Evolutionary conservation across 2,329 filamentous ascomycete species (phyloP).

Genomic region (Pseudocercospora vitis): DNA sequence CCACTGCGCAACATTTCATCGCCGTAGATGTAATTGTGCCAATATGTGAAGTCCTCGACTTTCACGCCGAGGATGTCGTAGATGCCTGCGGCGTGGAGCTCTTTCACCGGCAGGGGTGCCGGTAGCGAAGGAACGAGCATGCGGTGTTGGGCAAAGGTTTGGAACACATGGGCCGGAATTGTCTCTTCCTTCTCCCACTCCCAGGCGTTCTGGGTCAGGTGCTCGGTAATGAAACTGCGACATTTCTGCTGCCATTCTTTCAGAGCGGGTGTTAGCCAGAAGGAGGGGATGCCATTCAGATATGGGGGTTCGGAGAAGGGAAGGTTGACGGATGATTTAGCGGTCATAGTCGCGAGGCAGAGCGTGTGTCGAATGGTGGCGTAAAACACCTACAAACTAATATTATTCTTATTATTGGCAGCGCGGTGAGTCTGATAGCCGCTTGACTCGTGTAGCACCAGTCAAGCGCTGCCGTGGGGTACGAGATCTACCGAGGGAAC

Average conservation of each 20-base stretch:
- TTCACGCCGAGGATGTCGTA: constrained; percentile 65
- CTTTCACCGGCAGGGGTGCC: constrained; percentile 65
- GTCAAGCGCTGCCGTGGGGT: not conserved
- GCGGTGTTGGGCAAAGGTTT: constrained; percentile 62
- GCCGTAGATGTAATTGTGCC: constrained; percentile 68
- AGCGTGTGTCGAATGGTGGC: too few relatives aligned
- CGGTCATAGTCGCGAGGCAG: not conserved
- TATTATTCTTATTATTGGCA: not conserved
- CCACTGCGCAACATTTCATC: constrained; percentile 71
- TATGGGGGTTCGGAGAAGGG: constrained; percentile 75
- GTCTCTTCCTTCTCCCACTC: constrained; percentile 69
- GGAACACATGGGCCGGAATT: constrained; percentile 64
- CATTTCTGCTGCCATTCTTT: constrained; percentile 66
- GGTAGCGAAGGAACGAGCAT: constrained; percentile 72
- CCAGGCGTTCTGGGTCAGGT: constrained; percentile 61
- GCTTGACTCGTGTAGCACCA: not conserved
- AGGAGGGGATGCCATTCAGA: constrained; percentile 67
- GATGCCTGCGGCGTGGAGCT: constrained; percentile 66
- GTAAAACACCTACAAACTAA: too few relatives aligned
- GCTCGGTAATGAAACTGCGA: constrained; percentile 63
- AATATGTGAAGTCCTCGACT: constrained; percentile 72
- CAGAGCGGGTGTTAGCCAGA: constrained; percentile 69
- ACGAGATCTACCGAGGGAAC: not conserved
- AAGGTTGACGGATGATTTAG: constrained; percentile 40
- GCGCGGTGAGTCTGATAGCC: not conserved